phyloP scores from a whole-genome alignment of 2,329 filamentous ascomycete species.

The Boeremia lycopersici region DNA sequence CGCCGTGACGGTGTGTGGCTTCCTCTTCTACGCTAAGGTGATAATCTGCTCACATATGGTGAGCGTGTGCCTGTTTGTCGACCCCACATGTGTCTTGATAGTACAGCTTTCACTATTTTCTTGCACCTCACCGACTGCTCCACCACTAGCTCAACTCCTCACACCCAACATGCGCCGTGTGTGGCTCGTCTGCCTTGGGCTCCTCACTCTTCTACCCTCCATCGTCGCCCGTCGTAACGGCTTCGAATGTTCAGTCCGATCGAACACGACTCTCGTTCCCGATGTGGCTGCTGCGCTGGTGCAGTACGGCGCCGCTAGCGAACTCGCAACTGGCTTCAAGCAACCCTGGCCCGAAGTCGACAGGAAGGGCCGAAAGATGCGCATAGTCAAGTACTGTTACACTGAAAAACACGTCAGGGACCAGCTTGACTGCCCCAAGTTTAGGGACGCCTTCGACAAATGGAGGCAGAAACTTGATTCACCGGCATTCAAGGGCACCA shows the following conservation, averaged over 20 bases:
- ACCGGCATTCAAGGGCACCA: neutral
- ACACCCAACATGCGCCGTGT: neutral
- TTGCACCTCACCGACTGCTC: neutral
- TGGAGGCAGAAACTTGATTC: neutral
- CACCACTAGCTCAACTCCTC: neutral
- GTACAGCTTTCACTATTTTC: too few species aligned
- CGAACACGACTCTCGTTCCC: neutral
- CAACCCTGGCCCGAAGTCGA: neutral
- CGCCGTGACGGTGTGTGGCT: too few species aligned
- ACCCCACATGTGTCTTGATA: too few species aligned
- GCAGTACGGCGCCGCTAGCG: neutral
- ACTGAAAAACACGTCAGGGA: neutral
- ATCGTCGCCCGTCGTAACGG: neutral
- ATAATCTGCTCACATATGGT: too few species aligned
- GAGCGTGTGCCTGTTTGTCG: too few species aligned
- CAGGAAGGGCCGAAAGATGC: neutral
- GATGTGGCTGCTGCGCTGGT: neutral
- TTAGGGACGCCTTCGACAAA: neutral
- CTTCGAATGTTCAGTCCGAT: neutral
- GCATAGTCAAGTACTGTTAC: neutral
- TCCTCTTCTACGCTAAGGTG: too few species aligned
- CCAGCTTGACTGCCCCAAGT: neutral
- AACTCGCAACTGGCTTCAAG: neutral
- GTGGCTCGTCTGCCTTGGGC: neutral
- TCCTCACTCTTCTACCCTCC: neutral